Evolutionary conservation across 1,284 basidiomycete genomes (phyloP).

Genomic region (Termitomyces sp.): DNA sequence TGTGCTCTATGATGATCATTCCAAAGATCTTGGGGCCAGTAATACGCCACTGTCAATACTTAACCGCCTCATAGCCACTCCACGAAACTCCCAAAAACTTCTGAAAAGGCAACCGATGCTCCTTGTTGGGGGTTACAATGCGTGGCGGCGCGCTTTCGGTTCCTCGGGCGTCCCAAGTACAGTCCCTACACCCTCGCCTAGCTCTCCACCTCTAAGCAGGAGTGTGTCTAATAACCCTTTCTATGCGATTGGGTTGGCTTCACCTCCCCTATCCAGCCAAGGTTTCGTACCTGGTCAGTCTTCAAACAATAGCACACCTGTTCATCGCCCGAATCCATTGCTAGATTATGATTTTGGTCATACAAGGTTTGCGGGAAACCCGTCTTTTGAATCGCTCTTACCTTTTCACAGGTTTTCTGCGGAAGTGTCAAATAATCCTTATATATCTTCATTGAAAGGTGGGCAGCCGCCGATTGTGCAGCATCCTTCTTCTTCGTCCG

Average conservation of each 20-base stretch:
- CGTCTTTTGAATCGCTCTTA: not conserved
- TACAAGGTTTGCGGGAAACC: slow-evolving; percentile 26
- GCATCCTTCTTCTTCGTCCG: slow-evolving; percentile 25
- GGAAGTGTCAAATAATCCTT: slow-evolving; percentile 26
- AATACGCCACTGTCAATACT: slow-evolving; percentile 56
- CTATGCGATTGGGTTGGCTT: slow-evolving; percentile 12
- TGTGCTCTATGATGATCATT: slow-evolving; percentile 81
- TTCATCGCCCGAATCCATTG: slow-evolving; percentile 24
- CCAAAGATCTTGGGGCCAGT: slow-evolving; percentile 48
- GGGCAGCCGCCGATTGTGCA: slow-evolving; percentile 26
- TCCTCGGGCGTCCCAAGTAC: slow-evolving; percentile 33
- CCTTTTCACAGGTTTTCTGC: slow-evolving; percentile 24
- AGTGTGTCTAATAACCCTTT: slow-evolving; percentile 22
- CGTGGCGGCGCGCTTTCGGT: slow-evolving; percentile 71
- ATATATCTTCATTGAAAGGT: slow-evolving; percentile 17
- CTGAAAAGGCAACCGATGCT: slow-evolving; percentile 79
- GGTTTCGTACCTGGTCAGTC: slow-evolving; percentile 17
- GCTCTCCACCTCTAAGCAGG: slow-evolving; percentile 13
- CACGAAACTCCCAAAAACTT: slow-evolving; percentile 63
- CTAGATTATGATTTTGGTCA: slow-evolving; percentile 32
- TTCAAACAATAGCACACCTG: slow-evolving; percentile 27
- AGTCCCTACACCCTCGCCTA: slow-evolving; percentile 3
- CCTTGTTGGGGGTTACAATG: slow-evolving; percentile 81
- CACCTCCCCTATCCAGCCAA: slow-evolving; percentile 8
- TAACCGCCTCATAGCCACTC: slow-evolving; percentile 65